These are phyloP conservation scores for Wickerhamomyces sydowiorum DNA, from an alignment of 805 yeast species.

Conservation along the genomic window DNA sequence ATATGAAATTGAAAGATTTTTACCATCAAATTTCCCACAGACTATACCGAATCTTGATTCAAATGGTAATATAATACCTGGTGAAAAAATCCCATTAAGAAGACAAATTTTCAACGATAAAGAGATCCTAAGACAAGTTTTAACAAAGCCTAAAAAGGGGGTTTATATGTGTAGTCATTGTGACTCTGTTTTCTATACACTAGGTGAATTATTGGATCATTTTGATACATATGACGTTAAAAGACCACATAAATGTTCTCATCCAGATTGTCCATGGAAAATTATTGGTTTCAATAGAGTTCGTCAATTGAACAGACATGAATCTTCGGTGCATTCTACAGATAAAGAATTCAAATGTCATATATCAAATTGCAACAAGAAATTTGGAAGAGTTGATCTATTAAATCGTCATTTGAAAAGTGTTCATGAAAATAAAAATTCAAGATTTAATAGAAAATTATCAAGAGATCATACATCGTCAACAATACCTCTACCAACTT, in stretches of 20 bases:
- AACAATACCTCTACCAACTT: too few relatives aligned
- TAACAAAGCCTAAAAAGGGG: constrained; percentile 30
- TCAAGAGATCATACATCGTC: constrained; percentile 4
- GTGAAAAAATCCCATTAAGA: constrained; percentile 19
- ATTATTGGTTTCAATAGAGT: constrained; percentile 32
- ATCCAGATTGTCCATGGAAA: constrained; percentile 34
- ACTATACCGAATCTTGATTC: constrained; percentile 8
- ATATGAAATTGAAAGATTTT: neutral
- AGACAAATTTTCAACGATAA: constrained; percentile 26
- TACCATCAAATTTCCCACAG: constrained; percentile 19
- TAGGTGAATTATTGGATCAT: constrained; percentile 30
- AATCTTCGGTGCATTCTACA: constrained; percentile 18
- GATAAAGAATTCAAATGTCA: constrained; percentile 50
- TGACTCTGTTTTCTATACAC: constrained; percentile 22
- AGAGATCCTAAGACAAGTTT: constrained; percentile 21
- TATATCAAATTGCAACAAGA: constrained; percentile 72
- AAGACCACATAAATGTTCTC: constrained; percentile 29
- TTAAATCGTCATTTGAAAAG: constrained; percentile 28
- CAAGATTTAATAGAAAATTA: constrained; percentile 33
- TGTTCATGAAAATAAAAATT: constrained; percentile 33
- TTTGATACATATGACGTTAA: constrained; percentile 26
- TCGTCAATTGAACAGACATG: constrained; percentile 31
- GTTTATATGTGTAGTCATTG: constrained; percentile 34
- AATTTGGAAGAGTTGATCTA: constrained; percentile 41
- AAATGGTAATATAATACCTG: neutral